phyloP scores from a whole-genome alignment of 2,329 filamentous ascomycete genomes.

The Grosmannia serpens region DNA sequence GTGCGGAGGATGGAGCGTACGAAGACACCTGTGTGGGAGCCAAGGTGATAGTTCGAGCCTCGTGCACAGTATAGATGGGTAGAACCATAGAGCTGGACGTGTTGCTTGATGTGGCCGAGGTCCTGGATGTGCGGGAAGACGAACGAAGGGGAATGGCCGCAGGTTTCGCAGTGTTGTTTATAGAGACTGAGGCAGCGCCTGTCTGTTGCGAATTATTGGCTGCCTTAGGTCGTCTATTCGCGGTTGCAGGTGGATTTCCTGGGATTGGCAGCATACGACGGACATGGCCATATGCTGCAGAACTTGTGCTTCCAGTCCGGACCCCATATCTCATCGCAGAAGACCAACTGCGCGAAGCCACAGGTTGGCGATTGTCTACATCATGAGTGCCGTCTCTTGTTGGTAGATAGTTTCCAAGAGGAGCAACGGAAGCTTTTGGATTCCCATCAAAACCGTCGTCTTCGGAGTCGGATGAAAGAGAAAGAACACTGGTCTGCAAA shows the following conservation, averaged over 20 bases:
- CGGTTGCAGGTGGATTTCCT: neutral
- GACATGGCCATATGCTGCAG: neutral
- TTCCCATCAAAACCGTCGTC: conserved; percentile 28
- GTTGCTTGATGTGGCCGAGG: conserved; percentile 12
- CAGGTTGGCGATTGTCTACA: neutral
- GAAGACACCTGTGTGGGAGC: conserved; percentile 16
- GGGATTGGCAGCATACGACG: neutral
- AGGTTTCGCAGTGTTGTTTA: conserved; percentile 5
- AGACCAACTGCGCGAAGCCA: neutral
- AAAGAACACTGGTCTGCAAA: conserved; percentile 42
- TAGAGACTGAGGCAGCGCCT: conserved; percentile 18
- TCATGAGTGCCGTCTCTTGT: neutral
- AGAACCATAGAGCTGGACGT: neutral
- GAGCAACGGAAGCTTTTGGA: conserved; percentile 21
- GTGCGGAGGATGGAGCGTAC: neutral
- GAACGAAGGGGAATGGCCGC: conserved; percentile 8
- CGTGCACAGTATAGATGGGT: conserved; percentile 16
- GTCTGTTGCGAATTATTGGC: conserved; percentile 14
- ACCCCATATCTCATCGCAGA: neutral
- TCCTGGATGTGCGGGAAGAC: conserved; percentile 25
- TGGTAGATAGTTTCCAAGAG: neutral
- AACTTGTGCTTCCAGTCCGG: neutral
- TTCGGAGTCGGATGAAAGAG: conserved; percentile 47
- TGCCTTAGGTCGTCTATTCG: conserved; percentile 4
- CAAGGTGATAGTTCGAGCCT: conserved; percentile 28